Evolutionary conservation across 176 grass and related monocot species (phyloP).

Genomic region (Musa schizocarpa): DNA sequence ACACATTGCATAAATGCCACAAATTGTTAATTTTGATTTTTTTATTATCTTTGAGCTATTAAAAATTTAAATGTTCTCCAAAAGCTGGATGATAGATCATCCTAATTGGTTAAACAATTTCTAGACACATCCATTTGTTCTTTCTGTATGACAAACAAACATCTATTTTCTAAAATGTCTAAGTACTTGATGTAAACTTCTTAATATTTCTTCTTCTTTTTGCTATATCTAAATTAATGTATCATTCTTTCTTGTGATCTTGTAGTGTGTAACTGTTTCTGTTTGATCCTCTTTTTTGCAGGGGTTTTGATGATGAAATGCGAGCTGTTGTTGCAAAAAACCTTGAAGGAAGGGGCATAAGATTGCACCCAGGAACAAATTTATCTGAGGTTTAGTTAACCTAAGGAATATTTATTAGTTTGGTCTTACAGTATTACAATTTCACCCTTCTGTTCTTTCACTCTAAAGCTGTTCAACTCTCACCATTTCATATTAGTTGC

Average conservation of each 20-base stretch:
- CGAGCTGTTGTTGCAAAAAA: constrained; percentile 74
- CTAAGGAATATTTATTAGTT: background rate
- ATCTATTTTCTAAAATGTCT: background rate
- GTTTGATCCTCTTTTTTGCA: constrained; percentile 2
- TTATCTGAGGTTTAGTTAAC: constrained; percentile 56
- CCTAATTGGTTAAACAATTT: no score
- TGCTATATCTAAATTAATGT: background rate
- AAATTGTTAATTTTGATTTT: no score
- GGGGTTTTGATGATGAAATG: constrained; percentile 98
- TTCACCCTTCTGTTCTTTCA: background rate
- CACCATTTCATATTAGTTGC: constrained; percentile 52
- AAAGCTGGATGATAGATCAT: no score
- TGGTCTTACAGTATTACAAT: no score
- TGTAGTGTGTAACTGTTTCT: background rate
- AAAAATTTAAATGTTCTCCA: no score
- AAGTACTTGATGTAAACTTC: background rate
- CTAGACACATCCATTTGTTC: no score
- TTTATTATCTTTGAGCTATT: no score
- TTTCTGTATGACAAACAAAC: background rate
- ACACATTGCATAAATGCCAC: no score
- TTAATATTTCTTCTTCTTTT: background rate
- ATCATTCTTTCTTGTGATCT: constrained; percentile 1
- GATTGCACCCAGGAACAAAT: constrained; percentile 61
- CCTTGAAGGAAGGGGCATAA: constrained; percentile 82
- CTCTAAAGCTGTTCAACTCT: background rate